Percentiles rank a stretch among this genome's conserved stretches.
phyloP scores from a whole-genome alignment of 345 rosid species.

The Eucalyptus microcorys region DNA sequence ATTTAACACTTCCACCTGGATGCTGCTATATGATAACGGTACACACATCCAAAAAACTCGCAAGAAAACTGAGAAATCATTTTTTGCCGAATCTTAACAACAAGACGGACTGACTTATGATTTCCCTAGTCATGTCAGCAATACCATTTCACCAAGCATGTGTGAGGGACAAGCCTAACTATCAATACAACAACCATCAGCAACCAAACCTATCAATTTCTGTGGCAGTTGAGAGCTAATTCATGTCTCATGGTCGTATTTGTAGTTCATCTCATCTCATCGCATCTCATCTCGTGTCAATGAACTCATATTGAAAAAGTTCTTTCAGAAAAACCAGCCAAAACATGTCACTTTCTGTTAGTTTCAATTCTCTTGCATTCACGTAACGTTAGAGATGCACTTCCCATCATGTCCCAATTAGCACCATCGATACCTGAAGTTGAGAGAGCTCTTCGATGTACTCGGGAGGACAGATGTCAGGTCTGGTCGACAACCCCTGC shows the following conservation, averaged over 20 bases:
- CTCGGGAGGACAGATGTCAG: slow-evolving; percentile 89
- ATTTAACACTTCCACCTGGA: neutral
- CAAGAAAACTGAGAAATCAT: neutral
- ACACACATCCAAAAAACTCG: neutral
- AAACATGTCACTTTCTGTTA: neutral
- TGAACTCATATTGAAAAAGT: neutral
- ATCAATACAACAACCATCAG: neutral
- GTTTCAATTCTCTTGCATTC: neutral
- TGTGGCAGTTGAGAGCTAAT: neutral
- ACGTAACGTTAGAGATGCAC: neutral
- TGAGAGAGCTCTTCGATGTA: slow-evolving; percentile 77
- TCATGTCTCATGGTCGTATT: neutral
- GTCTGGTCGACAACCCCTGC: slow-evolving; percentile 91
- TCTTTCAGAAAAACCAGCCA: neutral
- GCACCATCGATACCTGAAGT: slow-evolving; percentile 54
- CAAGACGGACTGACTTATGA: neutral
- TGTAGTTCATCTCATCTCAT: neutral
- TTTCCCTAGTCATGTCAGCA: neutral
- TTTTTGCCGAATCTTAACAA: neutral
- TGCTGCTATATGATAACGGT: neutral
- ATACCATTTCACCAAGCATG: neutral
- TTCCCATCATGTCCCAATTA: neutral
- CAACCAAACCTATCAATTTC: neutral
- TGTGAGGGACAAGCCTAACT: neutral
- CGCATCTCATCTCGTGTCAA: neutral